Conservation (phyloP, 2,329 filamentous ascomycete species). For the Gnomoniopsis sp. region DNA sequence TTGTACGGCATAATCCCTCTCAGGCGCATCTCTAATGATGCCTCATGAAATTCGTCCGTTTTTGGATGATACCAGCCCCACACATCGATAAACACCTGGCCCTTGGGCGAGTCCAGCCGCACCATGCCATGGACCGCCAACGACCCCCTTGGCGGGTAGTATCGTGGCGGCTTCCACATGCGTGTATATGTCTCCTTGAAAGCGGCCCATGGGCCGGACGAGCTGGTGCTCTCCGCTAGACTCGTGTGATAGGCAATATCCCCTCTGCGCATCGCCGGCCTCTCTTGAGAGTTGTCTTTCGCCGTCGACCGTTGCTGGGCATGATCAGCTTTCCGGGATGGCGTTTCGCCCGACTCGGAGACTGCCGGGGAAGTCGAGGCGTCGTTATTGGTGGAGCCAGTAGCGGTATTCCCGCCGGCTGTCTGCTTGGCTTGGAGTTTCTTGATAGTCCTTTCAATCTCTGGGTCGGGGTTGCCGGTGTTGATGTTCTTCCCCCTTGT, state of each 20-base stretch:
- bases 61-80: conserved; percentile 55
- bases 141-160: conserved; percentile 46
- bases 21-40: conserved; percentile 35
- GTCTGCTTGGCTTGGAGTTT: conserved; percentile 20
- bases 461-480: conserved; percentile 21
- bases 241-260: conserved; percentile 21
- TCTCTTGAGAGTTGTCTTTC: background rate
- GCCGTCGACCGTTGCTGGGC: background rate
- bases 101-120: conserved; percentile 45
- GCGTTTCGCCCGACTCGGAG: background rate
- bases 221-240: conserved; percentile 21
- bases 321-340: background rate
- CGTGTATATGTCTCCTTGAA: conserved; percentile 32
- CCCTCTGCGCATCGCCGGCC: conserved; percentile 17
- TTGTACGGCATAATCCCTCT: conserved; percentile 24
- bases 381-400: conserved; percentile 20
- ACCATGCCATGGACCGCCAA: conserved; percentile 53
- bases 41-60: conserved; percentile 40
- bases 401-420: conserved; percentile 19
- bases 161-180: conserved; percentile 39
- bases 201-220: conserved; percentile 28
- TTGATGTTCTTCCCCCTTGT: conserved; percentile 14
- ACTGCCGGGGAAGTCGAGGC: conserved; percentile 4
- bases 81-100: conserved; percentile 49
- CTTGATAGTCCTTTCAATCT: conserved; percentile 30